phyloP scores from a whole-genome alignment of 345 rosid species.

The Geranium brycei region DNA sequence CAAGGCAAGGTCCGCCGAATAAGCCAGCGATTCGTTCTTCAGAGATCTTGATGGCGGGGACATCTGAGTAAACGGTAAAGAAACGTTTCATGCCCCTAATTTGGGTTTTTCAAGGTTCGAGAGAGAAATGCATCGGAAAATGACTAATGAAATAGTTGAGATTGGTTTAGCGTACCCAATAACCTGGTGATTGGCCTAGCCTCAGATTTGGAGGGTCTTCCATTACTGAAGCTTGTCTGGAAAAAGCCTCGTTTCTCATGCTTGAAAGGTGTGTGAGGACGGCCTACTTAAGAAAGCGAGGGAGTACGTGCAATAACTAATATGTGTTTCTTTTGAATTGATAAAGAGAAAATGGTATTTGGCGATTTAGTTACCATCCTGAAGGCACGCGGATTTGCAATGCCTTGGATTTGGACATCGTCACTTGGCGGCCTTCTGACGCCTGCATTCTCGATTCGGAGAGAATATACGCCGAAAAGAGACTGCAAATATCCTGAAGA shows the following conservation, averaged over 20 bases:
- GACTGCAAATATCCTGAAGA: constrained; percentile 58
- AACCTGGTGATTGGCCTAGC: constrained; percentile 23
- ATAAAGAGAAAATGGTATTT: not conserved
- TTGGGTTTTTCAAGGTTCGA: not conserved
- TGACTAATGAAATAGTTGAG: not conserved
- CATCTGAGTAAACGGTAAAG: constrained; percentile 20
- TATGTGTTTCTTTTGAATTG: not conserved
- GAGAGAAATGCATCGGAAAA: not conserved
- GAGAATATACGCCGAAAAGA: constrained; percentile 52
- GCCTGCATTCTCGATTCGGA: constrained; percentile 59
- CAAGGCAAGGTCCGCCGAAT: constrained; percentile 28
- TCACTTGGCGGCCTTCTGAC: constrained; percentile 56
- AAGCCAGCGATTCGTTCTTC: constrained; percentile 22
- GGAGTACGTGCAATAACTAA: not conserved
- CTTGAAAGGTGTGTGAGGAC: constrained; percentile 40
- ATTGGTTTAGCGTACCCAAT: constrained; percentile 19
- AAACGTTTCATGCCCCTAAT: not conserved
- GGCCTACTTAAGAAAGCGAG: constrained; percentile 24
- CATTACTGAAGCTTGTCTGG: constrained; percentile 30
- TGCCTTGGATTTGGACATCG: constrained; percentile 54
- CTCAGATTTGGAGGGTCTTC: constrained; percentile 39
- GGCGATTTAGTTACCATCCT: constrained; percentile 30
- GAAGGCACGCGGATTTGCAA: constrained; percentile 52
- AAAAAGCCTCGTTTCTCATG: constrained; percentile 41
- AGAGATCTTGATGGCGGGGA: constrained; percentile 28